A percentile compares a stretch with the other conserved stretches of the same genome.
Evolutionary conservation across 2,329 filamentous ascomycete species (phyloP).

Genomic region (Macroventuria anomochaeta): DNA sequence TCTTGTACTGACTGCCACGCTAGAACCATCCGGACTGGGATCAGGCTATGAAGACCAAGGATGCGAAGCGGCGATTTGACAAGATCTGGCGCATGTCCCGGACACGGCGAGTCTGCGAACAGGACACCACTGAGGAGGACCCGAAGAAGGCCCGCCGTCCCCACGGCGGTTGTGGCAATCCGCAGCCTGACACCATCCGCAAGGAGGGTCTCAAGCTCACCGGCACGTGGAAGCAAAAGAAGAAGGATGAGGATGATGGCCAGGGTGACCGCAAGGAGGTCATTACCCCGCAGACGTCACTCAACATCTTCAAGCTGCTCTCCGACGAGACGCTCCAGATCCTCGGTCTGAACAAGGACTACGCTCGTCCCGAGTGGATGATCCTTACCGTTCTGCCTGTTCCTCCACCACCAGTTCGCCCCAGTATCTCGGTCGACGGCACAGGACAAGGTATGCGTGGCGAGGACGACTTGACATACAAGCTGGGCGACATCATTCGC

Average conservation of each 20-base stretch:
- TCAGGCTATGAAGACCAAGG: conserved; percentile 81
- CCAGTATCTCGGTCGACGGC: conserved; percentile 96
- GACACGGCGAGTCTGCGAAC: conserved; percentile 83
- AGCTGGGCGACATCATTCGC: conserved; percentile 96
- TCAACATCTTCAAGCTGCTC: conserved; percentile 87
- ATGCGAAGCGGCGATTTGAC: conserved; percentile 94
- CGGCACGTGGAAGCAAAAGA: conserved; percentile 73
- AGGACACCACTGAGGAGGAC: conserved; percentile 70
- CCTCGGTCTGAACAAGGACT: conserved; percentile 92
- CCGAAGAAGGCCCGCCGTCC: conserved; percentile 55
- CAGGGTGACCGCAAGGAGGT: conserved; percentile 72
- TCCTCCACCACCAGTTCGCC: conserved; percentile 91
- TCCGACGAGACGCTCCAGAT: conserved; percentile 79
- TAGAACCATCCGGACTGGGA: conserved; percentile 79
- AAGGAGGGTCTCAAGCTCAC: conserved; percentile 85
- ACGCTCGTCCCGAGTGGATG: conserved; percentile 98
- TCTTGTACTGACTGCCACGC: conserved; percentile 63
- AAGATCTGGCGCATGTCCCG: conserved; percentile 92
- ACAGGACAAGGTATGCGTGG: conserved; percentile 90
- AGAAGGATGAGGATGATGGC: conserved; percentile 77
- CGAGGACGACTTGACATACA: conserved; percentile 99
- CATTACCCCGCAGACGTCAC: conserved; percentile 83
- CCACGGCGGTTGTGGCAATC: conserved; percentile 93
- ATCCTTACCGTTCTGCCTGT: conserved; percentile 93
- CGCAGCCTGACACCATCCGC: conserved; percentile 79